Evolutionary conservation across 1,284 basidiomycete genomes (phyloP).

Genomic region (Trichosporon ovoides): DNA sequence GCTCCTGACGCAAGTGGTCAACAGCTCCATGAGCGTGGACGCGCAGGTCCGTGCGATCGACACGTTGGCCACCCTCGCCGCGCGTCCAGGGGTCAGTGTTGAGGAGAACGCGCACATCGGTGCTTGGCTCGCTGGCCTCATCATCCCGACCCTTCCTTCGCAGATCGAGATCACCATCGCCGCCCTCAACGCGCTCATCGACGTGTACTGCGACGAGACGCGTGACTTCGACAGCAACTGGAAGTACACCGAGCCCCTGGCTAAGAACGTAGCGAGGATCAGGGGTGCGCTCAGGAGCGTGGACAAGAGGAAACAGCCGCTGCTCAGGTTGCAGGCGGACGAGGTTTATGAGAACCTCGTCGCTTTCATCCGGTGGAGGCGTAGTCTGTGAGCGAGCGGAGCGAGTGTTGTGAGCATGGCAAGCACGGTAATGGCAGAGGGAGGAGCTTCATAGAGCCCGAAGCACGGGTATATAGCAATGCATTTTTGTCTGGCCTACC

Average conservation of each 20-base stretch:
- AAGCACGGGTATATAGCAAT: no score
- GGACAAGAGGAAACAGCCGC: conserved; percentile 51
- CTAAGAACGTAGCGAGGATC: conserved; percentile 57
- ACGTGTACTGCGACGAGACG: conserved; percentile 89
- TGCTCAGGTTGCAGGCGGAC: conserved; percentile 50
- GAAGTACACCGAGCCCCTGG: conserved; percentile 56
- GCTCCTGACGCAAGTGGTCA: conserved; percentile 62
- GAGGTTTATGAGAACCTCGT: conserved; percentile 67
- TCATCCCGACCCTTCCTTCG: conserved; percentile 45
- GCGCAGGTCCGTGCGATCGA: conserved; percentile 71
- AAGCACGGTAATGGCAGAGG: not conserved
- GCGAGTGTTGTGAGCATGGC: not conserved
- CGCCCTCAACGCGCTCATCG: conserved; percentile 77
- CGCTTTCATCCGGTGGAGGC: conserved; percentile 83
- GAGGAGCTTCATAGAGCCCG: not conserved
- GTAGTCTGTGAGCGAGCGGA: conserved; percentile 36
- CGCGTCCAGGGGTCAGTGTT: conserved; percentile 57
- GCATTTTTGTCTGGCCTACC: no score
- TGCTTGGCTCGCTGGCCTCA: conserved; percentile 22
- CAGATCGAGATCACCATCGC: conserved; percentile 70
- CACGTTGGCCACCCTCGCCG: conserved; percentile 71
- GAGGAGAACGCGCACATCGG: conserved; percentile 56
- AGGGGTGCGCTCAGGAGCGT: conserved; percentile 57
- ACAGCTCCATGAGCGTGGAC: conserved; percentile 53
- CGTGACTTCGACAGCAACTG: conserved; percentile 66